Evolutionary conservation across 2,329 filamentous ascomycete genomes (phyloP).

Genomic region (Fusarium mexicanum): DNA sequence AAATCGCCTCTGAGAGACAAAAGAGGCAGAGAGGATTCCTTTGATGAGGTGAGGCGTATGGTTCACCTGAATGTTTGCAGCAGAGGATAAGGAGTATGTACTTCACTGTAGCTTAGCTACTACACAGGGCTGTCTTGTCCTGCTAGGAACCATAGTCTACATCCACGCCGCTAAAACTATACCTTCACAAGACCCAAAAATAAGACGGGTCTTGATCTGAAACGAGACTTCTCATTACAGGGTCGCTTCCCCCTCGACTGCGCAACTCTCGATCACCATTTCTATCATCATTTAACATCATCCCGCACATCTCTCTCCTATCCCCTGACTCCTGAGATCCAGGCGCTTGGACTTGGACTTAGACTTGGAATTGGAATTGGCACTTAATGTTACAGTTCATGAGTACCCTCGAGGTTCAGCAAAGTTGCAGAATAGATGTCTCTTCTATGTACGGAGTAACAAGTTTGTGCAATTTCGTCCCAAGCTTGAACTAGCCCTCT

Average conservation of each 20-base stretch:
- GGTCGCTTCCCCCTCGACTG: conserved; percentile 24
- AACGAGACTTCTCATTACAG: conserved; percentile 36
- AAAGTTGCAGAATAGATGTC: background rate
- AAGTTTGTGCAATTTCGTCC: background rate
- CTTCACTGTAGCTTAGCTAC: background rate
- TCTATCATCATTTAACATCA: background rate
- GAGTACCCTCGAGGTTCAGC: background rate
- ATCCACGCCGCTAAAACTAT: conserved; percentile 8
- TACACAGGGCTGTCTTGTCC: background rate
- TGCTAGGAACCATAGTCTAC: background rate
- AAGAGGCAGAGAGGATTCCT: conserved; percentile 11
- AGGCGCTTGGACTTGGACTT: background rate
- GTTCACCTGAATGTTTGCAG: conserved; percentile 40
- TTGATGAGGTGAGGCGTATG: conserved; percentile 3
- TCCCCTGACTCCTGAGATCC: conserved; percentile 25
- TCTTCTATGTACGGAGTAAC: background rate
- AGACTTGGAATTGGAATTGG: background rate
- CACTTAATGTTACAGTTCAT: background rate
- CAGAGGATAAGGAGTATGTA: background rate
- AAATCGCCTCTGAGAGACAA: conserved; percentile 20
- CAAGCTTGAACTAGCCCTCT: background rate
- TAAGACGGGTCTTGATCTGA: conserved; percentile 36
- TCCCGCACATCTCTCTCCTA: conserved; percentile 22
- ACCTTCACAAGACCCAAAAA: conserved; percentile 3
- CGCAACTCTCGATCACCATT: conserved; percentile 7